phyloP scores from a whole-genome alignment of 73 alveolate species.

The Diophrys appendiculata region DNA sequence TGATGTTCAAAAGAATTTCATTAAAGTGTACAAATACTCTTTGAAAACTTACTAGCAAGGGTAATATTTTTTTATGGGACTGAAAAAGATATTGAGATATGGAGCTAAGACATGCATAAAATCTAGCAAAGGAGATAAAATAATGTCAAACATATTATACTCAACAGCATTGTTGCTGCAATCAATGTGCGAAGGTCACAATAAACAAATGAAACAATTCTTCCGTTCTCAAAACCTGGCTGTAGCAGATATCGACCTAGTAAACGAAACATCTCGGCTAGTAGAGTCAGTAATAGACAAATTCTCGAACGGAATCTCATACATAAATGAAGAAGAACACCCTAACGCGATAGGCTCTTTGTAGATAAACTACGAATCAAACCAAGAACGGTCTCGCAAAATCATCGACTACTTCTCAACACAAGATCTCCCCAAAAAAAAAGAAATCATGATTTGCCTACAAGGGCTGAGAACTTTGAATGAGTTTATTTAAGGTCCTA shows the following conservation, averaged over 20 bases:
- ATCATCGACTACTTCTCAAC: background rate
- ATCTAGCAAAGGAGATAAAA: background rate
- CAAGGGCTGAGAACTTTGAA: slow-evolving; percentile 7
- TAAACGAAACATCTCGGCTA: background rate
- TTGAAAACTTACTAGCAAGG: background rate
- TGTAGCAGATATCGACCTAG: background rate
- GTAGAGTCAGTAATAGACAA: background rate
- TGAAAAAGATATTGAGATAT: background rate
- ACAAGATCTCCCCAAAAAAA: background rate
- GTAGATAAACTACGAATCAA: background rate
- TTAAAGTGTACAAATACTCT: background rate
- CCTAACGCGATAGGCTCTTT: background rate
- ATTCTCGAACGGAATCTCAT: background rate
- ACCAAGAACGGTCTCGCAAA: background rate
- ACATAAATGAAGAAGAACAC: background rate
- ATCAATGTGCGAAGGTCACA: slow-evolving; percentile 1
- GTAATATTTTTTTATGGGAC: background rate
- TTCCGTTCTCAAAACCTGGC: background rate
- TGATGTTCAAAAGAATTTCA: background rate
- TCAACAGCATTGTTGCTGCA: background rate
- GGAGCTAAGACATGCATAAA: background rate
- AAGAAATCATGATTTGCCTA: background rate
- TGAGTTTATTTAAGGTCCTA: background rate
- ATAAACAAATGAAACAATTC: background rate
- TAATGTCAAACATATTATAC: background rate